Percentiles rank a stretch among this genome's conserved stretches.
These are phyloP conservation scores for Fusarium nisikadoi DNA, from an alignment of 2,329 filamentous ascomycete genomes.

Conservation along the genomic window DNA sequence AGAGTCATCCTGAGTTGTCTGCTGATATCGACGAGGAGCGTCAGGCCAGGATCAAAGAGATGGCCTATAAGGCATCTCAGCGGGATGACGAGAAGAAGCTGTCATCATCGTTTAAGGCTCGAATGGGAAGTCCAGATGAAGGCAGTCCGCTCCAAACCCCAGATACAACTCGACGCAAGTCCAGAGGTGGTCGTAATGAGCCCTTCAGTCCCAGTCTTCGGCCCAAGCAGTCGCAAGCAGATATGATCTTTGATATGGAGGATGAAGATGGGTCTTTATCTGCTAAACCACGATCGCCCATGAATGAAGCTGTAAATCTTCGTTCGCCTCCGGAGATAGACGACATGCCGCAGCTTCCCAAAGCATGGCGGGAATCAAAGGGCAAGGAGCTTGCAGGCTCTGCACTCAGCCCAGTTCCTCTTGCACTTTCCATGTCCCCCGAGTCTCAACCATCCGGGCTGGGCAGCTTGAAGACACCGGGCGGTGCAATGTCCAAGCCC, in stretches of 20 bases:
- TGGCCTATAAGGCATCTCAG: conserved; percentile 73
- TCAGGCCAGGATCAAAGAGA: conserved; percentile 77
- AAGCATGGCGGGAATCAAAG: conserved; percentile 47
- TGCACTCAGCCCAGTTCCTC: conserved; percentile 17
- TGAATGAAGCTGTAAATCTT: conserved; percentile 27
- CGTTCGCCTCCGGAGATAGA: conserved; percentile 43
- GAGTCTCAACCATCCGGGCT: conserved; percentile 16
- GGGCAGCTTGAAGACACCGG: conserved; percentile 2
- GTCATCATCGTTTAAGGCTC: conserved; percentile 69
- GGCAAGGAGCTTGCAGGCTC: conserved; percentile 38
- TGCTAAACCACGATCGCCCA: conserved; percentile 46
- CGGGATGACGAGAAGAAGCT: conserved; percentile 73
- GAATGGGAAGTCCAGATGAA: conserved; percentile 75
- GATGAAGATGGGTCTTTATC: conserved; percentile 67
- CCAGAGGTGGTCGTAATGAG: conserved; percentile 62
- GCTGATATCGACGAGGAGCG: conserved; percentile 75
- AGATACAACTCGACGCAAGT: conserved; percentile 59
- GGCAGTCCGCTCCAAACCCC: conserved; percentile 53
- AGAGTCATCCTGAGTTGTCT: conserved; percentile 71
- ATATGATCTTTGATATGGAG: conserved; percentile 96
- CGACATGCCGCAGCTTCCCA: conserved; percentile 45
- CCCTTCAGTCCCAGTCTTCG: conserved; percentile 74
- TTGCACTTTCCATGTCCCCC: conserved; percentile 37
- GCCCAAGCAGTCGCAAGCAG: conserved; percentile 73
- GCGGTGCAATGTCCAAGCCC: conserved; percentile 19